Base-by-base conservation (phyloP, 2,329 filamentous ascomycete species). In the Fusarium multiceps region DNA sequence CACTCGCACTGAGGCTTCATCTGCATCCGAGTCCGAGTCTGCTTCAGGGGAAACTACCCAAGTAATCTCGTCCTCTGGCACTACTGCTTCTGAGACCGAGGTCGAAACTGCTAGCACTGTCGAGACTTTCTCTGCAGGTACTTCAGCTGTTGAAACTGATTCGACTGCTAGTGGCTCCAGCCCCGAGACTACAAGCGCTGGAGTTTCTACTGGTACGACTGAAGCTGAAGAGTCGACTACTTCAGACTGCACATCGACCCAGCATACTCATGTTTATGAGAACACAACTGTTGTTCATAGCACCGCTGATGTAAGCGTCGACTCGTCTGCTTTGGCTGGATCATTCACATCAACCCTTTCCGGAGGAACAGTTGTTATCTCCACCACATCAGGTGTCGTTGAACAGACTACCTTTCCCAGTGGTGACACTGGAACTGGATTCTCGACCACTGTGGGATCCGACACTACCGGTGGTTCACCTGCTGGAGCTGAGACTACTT, bases 221-320 rank as follows among this genome's bases (percentile, higher is more conserved):
- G 55, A 63, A n/a, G 51, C 46, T 20, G 45, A 27, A 1, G 16
- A 48, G 3, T 61, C 66, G 1, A 65, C 58, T 16, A 72, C 55
- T 27, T 72, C 66, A 0, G 27, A 66, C 0, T 68, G 68, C 43
- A 34, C 55, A 0, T 68, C 67, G 0, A 63, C 57, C 3, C 50
- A 63, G 5, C 66, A 69, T 11, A 72, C 72, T 4, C 58, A 65
- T 9, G 16, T 63, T 23, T 74, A 69, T 16, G 51, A 47, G 3
- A 74, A 74, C 30, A 62, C 68, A 3, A 71, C 68, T 7, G 14
- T 71, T 3, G 9, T 63, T 1, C 60, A 68, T 10, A 71, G 41
- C 7, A 74, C 63, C 0, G 47, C 28, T 5, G 25, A 41, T 10
- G 16, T 47, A 6, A 69, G 43, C 3, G 34, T 57, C 4, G 62